Evolutionary conservation across 2,329 filamentous ascomycete species (phyloP), one percentile per base, ranked within the genome.

Genomic region (Daldinia eschscholtzii): DNA sequence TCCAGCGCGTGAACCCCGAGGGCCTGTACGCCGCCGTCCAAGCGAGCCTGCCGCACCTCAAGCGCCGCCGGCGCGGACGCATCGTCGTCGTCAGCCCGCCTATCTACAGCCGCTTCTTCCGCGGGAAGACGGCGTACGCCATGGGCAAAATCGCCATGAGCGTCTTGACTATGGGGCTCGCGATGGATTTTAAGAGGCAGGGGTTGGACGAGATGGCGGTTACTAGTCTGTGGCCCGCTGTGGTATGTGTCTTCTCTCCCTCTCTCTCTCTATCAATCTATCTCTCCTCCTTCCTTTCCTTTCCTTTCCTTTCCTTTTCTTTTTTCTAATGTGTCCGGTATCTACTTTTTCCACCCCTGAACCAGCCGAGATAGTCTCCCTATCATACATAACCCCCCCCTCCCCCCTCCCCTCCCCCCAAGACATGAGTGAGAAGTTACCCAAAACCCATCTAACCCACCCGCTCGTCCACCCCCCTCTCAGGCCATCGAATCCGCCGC

Each of bases 91-190:
- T 97, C 61, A 92, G 89, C 75, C 93, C 93, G 26, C 93, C 93
- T 1, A 94, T 97, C 64, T 97, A 97, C 80, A 92, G 88, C 70
- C 86, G 93, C 33, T 97, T 97, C 80, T 94, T 96, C 79, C 82
- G 92, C 23, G 93, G 93, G 10, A 97, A 97, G 85, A 92, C 93
- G 1, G 92, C 91, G 13, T 97, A 97, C 80, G 92, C 93, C 2
- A 85, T 89, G 80, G 89, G 89, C 1, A 96, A 96, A 77, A 86
- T 95, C 2, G 92, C 85, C 50, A 97, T 97, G 93, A 92, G 88
- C 74, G 91, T 95, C 3, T 78, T 97, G 50, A 93, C 91, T 0
- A 93, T 93, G 77, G 93, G 93, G 0, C 81, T 97, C 13, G 92
- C 91, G 0, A 93, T 96, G 91, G 93, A 97, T 74, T 93, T 92